Evolutionary conservation across 2,329 filamentous ascomycete genomes (phyloP).

Genomic region (Aspergillus unguis): DNA sequence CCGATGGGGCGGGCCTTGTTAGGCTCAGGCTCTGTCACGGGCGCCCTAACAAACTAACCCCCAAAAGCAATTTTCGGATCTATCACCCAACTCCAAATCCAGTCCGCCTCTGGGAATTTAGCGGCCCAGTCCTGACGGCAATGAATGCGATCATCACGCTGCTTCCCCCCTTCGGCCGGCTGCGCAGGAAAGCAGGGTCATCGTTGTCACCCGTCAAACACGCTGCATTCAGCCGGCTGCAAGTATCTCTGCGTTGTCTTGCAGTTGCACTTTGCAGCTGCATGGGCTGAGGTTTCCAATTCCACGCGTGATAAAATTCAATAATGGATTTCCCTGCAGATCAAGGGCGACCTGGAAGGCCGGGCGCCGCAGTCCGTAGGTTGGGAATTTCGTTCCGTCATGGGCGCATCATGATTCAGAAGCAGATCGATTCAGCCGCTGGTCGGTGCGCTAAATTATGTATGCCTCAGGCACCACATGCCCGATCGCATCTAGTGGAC

Average conservation of each 20-base stretch:
- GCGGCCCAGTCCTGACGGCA: background rate
- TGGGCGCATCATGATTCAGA: conserved; percentile 11
- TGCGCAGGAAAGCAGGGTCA: conserved; percentile 12
- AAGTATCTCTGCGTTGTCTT: conserved; percentile 15
- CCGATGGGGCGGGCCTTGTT: conserved; percentile 1
- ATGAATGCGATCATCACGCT: background rate
- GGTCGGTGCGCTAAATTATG: background rate
- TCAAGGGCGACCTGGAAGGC: background rate
- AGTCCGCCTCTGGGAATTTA: background rate
- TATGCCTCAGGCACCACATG: too few species aligned
- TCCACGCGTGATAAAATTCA: too few species aligned
- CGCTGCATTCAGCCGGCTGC: conserved; percentile 19
- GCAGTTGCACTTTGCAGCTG: conserved; percentile 9
- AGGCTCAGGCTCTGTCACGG: background rate
- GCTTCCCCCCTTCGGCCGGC: conserved; percentile 3
- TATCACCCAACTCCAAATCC: conserved; percentile 12
- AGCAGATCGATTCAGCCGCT: background rate
- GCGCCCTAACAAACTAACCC: conserved; percentile 1
- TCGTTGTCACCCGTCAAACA: conserved; percentile 14
- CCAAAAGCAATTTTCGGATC: conserved; percentile 10
- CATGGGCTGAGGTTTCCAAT: too few species aligned
- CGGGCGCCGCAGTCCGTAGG: background rate
- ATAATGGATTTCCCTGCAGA: background rate
- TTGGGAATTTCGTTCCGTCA: conserved; percentile 16
- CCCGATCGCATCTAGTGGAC: too few species aligned